A percentile compares a stretch with the other conserved stretches of the same genome.
Conservation (phyloP, 371 early-diverging fungal species). For the Mortierella sp. region DNA sequence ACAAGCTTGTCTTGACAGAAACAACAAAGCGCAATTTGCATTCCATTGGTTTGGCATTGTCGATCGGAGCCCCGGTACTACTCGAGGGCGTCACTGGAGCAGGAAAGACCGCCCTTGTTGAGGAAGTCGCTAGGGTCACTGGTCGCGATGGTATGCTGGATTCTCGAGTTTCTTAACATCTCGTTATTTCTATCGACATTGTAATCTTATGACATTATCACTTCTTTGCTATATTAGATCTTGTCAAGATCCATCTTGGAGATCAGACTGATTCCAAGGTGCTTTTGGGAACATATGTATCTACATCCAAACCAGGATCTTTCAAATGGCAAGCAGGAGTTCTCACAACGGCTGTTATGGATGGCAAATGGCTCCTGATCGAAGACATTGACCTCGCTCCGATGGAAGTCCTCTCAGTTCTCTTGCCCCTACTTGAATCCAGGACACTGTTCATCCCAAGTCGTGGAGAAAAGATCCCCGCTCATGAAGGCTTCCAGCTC, state of each 20-base stretch:
- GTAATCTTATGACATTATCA: neutral
- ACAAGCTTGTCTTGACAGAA: constrained; percentile 74
- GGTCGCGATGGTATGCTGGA: constrained; percentile 60
- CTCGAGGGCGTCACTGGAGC: constrained; percentile 94
- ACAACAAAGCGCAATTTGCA: constrained; percentile 81
- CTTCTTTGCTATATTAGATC: constrained; percentile 53
- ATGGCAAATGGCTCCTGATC: constrained; percentile 98
- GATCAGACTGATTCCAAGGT: constrained; percentile 99
- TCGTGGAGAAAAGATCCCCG: constrained; percentile 92
- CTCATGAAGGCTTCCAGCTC: constrained; percentile 93
- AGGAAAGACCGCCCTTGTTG: constrained; percentile 96
- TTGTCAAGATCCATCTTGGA: constrained; percentile 97
- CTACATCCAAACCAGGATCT: constrained; percentile 90
- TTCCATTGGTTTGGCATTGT: constrained; percentile 84
- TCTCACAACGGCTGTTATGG: constrained; percentile 92
- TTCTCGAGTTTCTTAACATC: neutral
- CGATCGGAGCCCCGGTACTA: constrained; percentile 89
- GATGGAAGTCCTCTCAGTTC: constrained; percentile 95
- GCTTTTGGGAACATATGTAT: constrained; percentile 96
- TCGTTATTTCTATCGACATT: neutral
- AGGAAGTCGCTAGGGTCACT: constrained; percentile 85
- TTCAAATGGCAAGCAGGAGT: constrained; percentile 98
- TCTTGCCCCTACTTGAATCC: constrained; percentile 95
- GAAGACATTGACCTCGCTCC: constrained; percentile 99
- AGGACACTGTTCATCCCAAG: constrained; percentile 93